These are phyloP conservation scores for Trichothecium sympodiale DNA, from an alignment of 2,329 filamentous ascomycete species.

Conservation along the genomic window DNA sequence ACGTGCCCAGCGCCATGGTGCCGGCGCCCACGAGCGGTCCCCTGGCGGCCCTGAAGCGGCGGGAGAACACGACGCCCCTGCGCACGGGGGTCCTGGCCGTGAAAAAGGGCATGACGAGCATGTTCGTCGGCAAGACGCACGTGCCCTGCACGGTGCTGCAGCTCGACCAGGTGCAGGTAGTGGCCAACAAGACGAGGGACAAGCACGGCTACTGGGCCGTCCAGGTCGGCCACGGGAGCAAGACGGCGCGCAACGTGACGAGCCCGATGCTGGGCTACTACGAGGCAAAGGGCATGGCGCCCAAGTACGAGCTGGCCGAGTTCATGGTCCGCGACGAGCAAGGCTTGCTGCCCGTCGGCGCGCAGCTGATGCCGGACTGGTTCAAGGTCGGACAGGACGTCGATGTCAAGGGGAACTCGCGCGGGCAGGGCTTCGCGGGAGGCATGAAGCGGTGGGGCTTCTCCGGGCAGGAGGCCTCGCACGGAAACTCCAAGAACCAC, in stretches of 20 bases:
- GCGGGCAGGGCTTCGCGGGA: conserved; percentile 90
- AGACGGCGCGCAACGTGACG: conserved; percentile 65
- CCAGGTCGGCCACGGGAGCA: conserved; percentile 72
- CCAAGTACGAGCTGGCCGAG: conserved; percentile 75
- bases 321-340: conserved; percentile 69
- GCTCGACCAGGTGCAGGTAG: conserved; percentile 82
- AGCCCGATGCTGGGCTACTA: conserved; percentile 81
- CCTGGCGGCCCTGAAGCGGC: conserved; percentile 48
- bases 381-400: conserved; percentile 86
- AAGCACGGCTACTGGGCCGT: conserved; percentile 89
- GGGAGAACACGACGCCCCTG: conserved; percentile 46
- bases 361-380: conserved; percentile 73
- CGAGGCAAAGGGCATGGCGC: conserved; percentile 67
- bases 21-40: conserved; percentile 46
- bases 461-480: conserved; percentile 75
- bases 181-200: conserved; percentile 72
- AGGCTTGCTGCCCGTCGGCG: conserved; percentile 67
- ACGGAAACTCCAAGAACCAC: conserved; percentile 94
- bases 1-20: conserved; percentile 44
- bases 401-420: conserved; percentile 67
- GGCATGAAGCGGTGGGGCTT: conserved; percentile 97
- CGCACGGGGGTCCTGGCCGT: conserved; percentile 75
- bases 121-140: conserved; percentile 71
- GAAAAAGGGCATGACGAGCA: conserved; percentile 93
- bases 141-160: conserved; percentile 87